Evolutionary conservation across 371 early-diverging fungal genomes (phyloP), one percentile per base, ranked within the genome.

Genomic region (Mortierella sp.): DNA sequence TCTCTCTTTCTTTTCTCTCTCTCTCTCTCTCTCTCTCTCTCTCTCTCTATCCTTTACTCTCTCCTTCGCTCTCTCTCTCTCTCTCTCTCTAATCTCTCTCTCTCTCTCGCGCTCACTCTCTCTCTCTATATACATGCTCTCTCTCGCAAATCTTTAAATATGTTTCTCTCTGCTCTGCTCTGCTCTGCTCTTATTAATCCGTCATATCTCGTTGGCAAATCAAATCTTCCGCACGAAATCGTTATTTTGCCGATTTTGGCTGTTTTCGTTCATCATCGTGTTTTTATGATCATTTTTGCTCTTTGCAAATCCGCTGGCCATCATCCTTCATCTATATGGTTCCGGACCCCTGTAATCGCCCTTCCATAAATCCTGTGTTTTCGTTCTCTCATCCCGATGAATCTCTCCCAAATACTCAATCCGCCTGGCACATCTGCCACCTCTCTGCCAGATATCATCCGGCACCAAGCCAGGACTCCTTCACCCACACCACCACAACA

Each of bases 351-450:
- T 14, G 1, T 5, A 14, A 16, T 12, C 52, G 11, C 30, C 3
- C 53, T 52, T 51, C 21, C 50, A 28, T 19, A 7, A 9, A 11
- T 18, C 43, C n/a, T 25, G 14, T 21, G 1, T 21, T n/a, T n/a
- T 25, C 16, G 11, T 48, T 19, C 68, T 16, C 44, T 26, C 50
- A 28, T 28, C 26, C 3, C 26, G 53, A 77, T 77, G 77, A 77
- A 77, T 68, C 68, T 77, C 9, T 77, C 77, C 4, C 68, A 71
- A 51, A 77, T 77, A 53, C 50, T 77, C 29, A 79, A 79, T 62
- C 80, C 80, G 18, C 62, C 79, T 14, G 72, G 72, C n/a, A 53
- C 66, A 6, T 29, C 63, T 19, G 46, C 65, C 28, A 18, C 57
- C 18, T 52, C 25, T 16, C 18, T 52, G 25, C 48, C 55, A 44